Conservation (phyloP, 768 basidiomycete genomes). For the Lactarius indigo region DNA sequence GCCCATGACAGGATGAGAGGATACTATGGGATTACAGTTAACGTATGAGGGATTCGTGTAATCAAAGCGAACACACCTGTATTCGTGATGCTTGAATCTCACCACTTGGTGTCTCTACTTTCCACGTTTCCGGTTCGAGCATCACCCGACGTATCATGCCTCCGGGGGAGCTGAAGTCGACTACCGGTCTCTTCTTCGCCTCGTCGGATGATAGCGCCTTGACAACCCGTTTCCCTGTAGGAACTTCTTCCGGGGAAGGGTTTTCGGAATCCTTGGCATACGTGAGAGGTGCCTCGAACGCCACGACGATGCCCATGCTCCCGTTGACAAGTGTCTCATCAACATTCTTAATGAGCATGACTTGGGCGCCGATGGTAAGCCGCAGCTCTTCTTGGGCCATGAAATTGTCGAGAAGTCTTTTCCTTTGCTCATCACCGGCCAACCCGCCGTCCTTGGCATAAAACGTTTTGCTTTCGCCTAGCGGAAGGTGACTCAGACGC, state of each 20-base stretch:
- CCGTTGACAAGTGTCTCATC: conserved; percentile 93
- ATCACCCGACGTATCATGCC: conserved; percentile 51
- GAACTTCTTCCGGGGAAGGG: not conserved
- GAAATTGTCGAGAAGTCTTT: conserved; percentile 83
- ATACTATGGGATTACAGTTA: conserved; percentile 45
- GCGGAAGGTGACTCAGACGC: conserved; percentile 57
- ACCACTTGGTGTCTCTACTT: conserved; percentile 82
- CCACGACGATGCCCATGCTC: conserved; percentile 79
- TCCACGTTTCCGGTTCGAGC: conserved; percentile 74
- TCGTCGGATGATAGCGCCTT: conserved; percentile 12
- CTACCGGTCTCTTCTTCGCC: conserved; percentile 53
- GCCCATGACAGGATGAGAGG: conserved; percentile 94
- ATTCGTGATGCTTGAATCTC: conserved; percentile 75
- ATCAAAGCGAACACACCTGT: conserved; percentile 52
- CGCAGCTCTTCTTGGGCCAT: conserved; percentile 76
- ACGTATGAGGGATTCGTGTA: not conserved
- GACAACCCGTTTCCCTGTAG: not conserved
- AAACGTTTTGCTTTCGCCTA: conserved; percentile 51
- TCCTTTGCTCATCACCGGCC: conserved; percentile 50
- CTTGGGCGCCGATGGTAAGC: conserved; percentile 80
- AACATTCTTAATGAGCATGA: conserved; percentile 94
- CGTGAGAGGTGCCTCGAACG: conserved; percentile 58
- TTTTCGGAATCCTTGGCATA: conserved; percentile 19
- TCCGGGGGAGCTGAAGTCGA: conserved; percentile 69
- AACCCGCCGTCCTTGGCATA: conserved; percentile 60